These are phyloP conservation scores for Exophiala oligosperma DNA, from an alignment of 2,329 filamentous ascomycete species.

Conservation along the genomic window DNA sequence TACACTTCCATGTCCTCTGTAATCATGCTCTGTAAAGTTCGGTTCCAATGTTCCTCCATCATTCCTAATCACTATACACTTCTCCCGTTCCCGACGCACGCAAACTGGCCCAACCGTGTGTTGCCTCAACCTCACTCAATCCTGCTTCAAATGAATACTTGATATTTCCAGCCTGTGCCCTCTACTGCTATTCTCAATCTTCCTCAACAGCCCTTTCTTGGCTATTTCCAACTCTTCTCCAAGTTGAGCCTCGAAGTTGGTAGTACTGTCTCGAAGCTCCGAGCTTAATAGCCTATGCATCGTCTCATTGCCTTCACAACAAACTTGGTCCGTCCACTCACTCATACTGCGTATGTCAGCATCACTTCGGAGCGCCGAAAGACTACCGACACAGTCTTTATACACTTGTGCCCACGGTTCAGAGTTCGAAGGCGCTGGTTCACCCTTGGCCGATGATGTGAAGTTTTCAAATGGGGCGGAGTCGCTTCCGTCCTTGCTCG, in stretches of 20 bases:
- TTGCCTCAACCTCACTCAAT: background rate
- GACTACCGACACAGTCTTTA: conserved; percentile 20
- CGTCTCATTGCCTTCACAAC: background rate
- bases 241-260: conserved; percentile 14
- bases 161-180: background rate
- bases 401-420: conserved; percentile 19
- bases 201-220: conserved; percentile 12
- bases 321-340: background rate
- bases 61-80: background rate
- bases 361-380: conserved; percentile 22
- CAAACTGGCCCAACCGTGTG: too few species aligned
- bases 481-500: background rate
- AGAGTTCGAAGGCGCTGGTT: background rate
- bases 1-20: background rate
- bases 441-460: background rate
- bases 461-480: background rate
- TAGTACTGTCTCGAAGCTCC: conserved; percentile 16
- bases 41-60: background rate
- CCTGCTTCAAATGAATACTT: background rate
- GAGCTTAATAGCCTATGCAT: background rate
- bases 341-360: conserved; percentile 4
- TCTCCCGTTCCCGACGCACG: background rate
- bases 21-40: background rate
- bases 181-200: conserved; percentile 14
- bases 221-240: conserved; percentile 14